Evolutionary conservation across 345 rosid species (phyloP).

Genomic region (Eucalyptus rudis): DNA sequence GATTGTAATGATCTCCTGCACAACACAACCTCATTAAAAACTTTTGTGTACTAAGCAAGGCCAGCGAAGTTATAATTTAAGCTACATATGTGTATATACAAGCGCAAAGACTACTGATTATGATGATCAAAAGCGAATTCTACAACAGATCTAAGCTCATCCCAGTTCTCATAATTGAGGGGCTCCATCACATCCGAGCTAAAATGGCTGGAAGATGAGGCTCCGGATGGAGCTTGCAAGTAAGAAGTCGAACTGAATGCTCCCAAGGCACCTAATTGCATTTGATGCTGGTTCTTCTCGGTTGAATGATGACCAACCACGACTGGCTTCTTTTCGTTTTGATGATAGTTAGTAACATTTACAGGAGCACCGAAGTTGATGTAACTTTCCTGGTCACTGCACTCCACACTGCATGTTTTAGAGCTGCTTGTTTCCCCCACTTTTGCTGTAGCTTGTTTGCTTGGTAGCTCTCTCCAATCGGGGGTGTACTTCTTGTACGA

Average conservation of each 20-base stretch:
- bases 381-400: constrained; percentile 14
- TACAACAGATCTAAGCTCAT: constrained; percentile 64
- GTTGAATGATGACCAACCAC: background rate
- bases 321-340: constrained; percentile 5
- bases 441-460: constrained; percentile 2
- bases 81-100: background rate
- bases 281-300: background rate
- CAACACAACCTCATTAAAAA: background rate
- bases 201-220: constrained; percentile 21
- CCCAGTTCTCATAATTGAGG: constrained; percentile 39
- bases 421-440: constrained; percentile 1
- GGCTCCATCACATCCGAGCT: constrained; percentile 8
- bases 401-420: background rate
- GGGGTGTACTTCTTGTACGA: constrained; percentile 35
- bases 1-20: background rate
- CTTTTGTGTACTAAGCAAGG: background rate
- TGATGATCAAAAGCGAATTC: constrained; percentile 36
- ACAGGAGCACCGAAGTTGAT: constrained; percentile 28
- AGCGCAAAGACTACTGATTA: background rate
- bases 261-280: background rate
- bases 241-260: background rate
- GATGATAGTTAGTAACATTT: background rate
- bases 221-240: constrained; percentile 7
- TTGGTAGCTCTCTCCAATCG: constrained; percentile 45
- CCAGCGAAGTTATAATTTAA: background rate